A percentile compares a stretch with the other conserved stretches of the same genome.
phyloP scores from a whole-genome alignment of 768 basidiomycete genomes.

The Leccinum obscurum region DNA sequence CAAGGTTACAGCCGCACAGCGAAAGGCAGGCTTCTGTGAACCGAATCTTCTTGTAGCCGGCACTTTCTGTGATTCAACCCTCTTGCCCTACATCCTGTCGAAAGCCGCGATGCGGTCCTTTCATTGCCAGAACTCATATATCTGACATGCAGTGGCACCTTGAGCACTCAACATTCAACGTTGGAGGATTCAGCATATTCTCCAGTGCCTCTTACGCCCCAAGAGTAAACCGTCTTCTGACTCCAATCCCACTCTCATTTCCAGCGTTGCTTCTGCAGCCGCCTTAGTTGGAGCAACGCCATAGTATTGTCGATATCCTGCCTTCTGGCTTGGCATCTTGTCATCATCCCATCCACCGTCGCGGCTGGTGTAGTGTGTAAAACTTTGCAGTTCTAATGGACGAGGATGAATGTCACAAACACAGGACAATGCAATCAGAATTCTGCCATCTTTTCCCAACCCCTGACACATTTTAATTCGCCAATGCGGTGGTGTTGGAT shows the following conservation, averaged over 20 bases:
- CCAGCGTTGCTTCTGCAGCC: slow-evolving; percentile 8
- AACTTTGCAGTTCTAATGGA: not conserved
- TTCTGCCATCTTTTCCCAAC: slow-evolving; percentile 10
- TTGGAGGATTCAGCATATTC: not conserved
- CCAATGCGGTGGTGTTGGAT: slow-evolving; percentile 21
- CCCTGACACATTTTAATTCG: slow-evolving; percentile 26
- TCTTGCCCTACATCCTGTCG: not conserved
- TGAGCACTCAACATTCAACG: slow-evolving; percentile 11
- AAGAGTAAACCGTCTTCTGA: not conserved
- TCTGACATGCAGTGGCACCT: not conserved
- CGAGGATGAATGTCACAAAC: slow-evolving; percentile 6
- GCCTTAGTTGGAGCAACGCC: slow-evolving; percentile 19
- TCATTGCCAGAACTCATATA: not conserved
- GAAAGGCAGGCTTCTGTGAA: not conserved
- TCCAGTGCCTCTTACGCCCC: not conserved
- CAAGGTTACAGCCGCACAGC: not conserved
- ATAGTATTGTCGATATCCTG: slow-evolving; percentile 22
- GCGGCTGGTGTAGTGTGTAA: slow-evolving; percentile 27
- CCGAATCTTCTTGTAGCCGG: not conserved
- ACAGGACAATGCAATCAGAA: slow-evolving; percentile 11
- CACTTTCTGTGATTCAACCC: slow-evolving; percentile 4
- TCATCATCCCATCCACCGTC: slow-evolving; percentile 20
- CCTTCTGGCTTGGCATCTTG: slow-evolving; percentile 21
- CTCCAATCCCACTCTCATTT: slow-evolving; percentile 1
- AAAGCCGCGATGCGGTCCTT: not conserved